Conservation (phyloP, 306 rosid genomes). For the Cicer arietinum region DNA sequence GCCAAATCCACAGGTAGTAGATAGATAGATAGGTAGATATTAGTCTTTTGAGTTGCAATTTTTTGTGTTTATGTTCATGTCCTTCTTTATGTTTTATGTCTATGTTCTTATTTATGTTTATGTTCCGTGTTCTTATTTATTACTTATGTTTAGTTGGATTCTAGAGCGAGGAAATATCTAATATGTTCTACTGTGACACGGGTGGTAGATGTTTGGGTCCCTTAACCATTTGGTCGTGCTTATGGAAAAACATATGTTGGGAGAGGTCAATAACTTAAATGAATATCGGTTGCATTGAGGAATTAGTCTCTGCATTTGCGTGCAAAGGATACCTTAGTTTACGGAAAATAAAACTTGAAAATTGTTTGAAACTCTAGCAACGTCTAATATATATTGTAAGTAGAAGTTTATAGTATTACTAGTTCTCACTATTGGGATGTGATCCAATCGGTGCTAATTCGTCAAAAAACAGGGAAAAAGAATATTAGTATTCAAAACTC, state of each 20-base stretch:
- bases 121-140: neutral
- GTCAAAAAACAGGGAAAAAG: neutral
- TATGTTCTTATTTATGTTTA: neutral
- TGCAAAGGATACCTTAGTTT: too few species aligned
- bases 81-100: neutral
- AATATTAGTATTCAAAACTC: neutral
- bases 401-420: neutral
- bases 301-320: too few species aligned
- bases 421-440: neutral
- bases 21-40: neutral
- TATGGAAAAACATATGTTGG: too few species aligned
- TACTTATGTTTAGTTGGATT: conserved; percentile 1
- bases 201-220: too few species aligned
- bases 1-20: conserved; percentile 56
- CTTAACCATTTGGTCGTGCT: too few species aligned
- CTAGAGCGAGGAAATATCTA: neutral
- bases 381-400: neutral
- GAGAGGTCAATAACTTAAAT: too few species aligned
- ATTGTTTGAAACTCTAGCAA: neutral
- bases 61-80: conserved; percentile 4
- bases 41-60: neutral
- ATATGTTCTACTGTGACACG: neutral
- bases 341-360: neutral
- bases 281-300: too few species aligned
- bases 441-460: neutral